A percentile compares a stretch with the other conserved stretches of the same genome.
Conservation (phyloP, 208 protist species). For the Trichomonas tenax region DNA sequence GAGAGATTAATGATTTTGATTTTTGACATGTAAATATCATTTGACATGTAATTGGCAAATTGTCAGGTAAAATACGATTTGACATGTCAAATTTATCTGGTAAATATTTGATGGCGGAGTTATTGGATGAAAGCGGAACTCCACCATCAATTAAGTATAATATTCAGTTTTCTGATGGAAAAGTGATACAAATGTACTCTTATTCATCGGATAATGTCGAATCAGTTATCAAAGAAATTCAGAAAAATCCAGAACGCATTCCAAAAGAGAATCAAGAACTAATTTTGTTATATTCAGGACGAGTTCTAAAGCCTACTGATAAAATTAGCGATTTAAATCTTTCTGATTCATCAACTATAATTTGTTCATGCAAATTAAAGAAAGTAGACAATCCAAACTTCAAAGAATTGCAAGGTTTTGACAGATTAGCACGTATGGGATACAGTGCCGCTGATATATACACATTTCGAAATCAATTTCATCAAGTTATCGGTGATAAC, state of each 20-base stretch:
- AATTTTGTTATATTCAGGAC: background rate
- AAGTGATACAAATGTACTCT: background rate
- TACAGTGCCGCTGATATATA: background rate
- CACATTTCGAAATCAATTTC: background rate
- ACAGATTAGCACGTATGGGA: background rate
- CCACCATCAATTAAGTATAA: background rate
- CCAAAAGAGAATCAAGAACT: background rate
- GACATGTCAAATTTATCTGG: too few species aligned
- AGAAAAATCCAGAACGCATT: background rate
- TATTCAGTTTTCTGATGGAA: background rate
- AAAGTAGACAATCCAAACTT: background rate
- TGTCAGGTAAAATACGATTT: too few species aligned
- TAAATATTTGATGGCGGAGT: too few species aligned
- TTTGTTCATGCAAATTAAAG: background rate
- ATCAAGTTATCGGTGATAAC: background rate
- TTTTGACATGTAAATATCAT: too few species aligned
- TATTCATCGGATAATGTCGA: background rate
- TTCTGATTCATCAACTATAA: background rate
- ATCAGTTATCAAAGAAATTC: background rate
- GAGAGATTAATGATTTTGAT: too few species aligned
- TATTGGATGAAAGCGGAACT: too few species aligned
- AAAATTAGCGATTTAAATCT: background rate
- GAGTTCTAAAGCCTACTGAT: background rate
- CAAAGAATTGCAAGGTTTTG: background rate
- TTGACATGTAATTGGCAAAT: too few species aligned